Base-by-base conservation (phyloP, 169 alveolate species). In the Cryptosporidium ryanae region DNA sequence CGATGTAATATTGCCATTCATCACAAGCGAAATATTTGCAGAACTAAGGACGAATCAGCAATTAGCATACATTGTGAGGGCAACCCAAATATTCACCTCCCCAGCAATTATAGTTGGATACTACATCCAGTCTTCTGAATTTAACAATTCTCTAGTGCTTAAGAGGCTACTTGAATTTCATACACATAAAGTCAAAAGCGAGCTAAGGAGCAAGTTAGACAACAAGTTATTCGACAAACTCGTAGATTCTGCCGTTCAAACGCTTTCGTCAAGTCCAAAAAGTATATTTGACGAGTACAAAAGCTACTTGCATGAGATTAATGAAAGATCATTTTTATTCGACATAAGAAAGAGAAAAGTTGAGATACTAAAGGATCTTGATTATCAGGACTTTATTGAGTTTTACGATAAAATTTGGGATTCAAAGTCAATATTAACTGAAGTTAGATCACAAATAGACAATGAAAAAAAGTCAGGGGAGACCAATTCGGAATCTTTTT, bases 111-210 rank as follows among this genome's bases (percentile, higher is more conserved):
- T 76, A 57, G 46, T 76, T 23, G 87, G 87, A 3, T 76, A 76
- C 32, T 76, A 76, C n/a, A 32, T 76, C 12, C 87, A 76, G 21
- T 76, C 87, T 25, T 76, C 87, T 55, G 87, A 76, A 34, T 76
- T 44, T 43, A 76, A 55, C 8, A 76, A 76, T 76, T 64, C 76
- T n/a, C 31, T 76, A 38, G 63, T 61, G 7, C 64, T 76, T 15
- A 55, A 76, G 27, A 61, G 71, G n/a, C 71, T 76, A 29, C 34
- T 76, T 21, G 71, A 61, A 21, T 76, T 76, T 61, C 87, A 76
- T 23, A 21, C 46, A 4, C n/a, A 76, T 6, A 57, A 76, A 38
- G 82, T 65, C n/a, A 59, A 27, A 31, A n/a, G 12, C 27, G 63
- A 61, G 21, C 10, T 76, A 21, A 55, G 38, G 44, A 23, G 10